Base-by-base conservation (phyloP, 148 eudicot species). In the Diospyros lotus region DNA sequence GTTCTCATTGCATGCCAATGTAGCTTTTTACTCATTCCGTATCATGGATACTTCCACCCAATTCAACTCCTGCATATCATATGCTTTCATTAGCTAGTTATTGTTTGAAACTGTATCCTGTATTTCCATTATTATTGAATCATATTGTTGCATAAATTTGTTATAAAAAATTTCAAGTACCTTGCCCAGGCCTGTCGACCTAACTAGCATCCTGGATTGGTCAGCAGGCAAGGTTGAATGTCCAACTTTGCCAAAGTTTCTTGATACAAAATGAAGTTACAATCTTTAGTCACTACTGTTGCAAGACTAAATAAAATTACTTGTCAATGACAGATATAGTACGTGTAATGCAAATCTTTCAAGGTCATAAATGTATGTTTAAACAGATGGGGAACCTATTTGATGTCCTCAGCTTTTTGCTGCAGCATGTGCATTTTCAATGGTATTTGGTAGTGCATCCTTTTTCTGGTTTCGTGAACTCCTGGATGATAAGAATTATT, bases 391-490 rank as follows among this genome's bases (percentile, higher is more conserved):
- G 17, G 28, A 53, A 69, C 52, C 52, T 48, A 48, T 48, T 48
- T 48, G 52, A 48, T 48, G 52, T 8, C 28, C 13, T 46, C 41
- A 64, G 14, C 5, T 2, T 63, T 3, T 63, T 10, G 46, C 14
- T 1, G 66, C 41, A 63, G 12, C 12, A 42, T 63, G 4, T 10
- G 66, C 9, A 10, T 63, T 63, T 4, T 6, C 5, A 12, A 41
- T 45, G 41, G 12, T 1, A 13, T 60, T 11, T 60, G 6, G 6
- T 60, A 41, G 41, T 60, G 1, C 64, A 8, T 14, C 64, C 18
- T 60, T 14, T 6, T 60, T 60, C 64, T 60, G 64, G 18, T 60
- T 70, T 70, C 45, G 60, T 69, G 73, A 60, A 69, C 39, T 69
- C 13, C 14, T 6, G 28, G 28, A 28, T 28, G 28, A 28, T 28